These are phyloP conservation scores for Marchantia paleacea DNA, from an alignment of 225 moss, liverwort and hornwort species.

Conservation along the genomic window DNA sequence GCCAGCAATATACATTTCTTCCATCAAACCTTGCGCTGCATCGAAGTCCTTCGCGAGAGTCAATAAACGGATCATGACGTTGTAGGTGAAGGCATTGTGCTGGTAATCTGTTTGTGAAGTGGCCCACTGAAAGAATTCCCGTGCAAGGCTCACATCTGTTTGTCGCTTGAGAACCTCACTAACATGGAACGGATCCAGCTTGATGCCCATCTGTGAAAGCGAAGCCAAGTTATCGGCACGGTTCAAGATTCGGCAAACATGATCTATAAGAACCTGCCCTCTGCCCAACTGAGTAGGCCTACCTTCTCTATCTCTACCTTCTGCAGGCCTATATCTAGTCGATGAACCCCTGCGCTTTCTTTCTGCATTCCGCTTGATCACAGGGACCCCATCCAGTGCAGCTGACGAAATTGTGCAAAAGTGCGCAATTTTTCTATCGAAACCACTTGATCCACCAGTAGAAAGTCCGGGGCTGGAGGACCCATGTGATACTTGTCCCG, in stretches of 20 bases:
- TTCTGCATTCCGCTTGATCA: neutral
- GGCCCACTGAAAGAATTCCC: conserved; percentile 30
- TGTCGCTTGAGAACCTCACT: conserved; percentile 34
- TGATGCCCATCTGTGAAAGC: conserved; percentile 23
- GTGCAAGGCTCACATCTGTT: conserved; percentile 5
- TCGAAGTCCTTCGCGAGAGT: conserved; percentile 29
- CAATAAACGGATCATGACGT: conserved; percentile 32
- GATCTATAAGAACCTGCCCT: conserved; percentile 28
- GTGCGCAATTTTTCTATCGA: neutral
- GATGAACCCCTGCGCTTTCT: neutral
- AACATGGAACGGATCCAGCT: conserved; percentile 32
- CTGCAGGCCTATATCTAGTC: neutral
- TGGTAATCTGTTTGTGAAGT: conserved; percentile 20
- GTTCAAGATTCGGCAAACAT: conserved; percentile 28
- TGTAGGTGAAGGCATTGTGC: conserved; percentile 36
- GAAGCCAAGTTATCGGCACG: conserved; percentile 17
- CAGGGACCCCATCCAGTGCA: neutral
- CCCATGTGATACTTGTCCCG: neutral
- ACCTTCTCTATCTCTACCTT: conserved; percentile 11
- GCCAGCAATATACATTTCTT: conserved; percentile 23
- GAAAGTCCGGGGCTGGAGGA: neutral
- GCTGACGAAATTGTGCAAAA: neutral
- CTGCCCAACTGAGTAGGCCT: neutral
- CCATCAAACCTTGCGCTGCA: conserved; percentile 23
- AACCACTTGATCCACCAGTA: neutral